Conservation (phyloP, 306 rosid species). For the Erythrophleum fordii region DNA sequence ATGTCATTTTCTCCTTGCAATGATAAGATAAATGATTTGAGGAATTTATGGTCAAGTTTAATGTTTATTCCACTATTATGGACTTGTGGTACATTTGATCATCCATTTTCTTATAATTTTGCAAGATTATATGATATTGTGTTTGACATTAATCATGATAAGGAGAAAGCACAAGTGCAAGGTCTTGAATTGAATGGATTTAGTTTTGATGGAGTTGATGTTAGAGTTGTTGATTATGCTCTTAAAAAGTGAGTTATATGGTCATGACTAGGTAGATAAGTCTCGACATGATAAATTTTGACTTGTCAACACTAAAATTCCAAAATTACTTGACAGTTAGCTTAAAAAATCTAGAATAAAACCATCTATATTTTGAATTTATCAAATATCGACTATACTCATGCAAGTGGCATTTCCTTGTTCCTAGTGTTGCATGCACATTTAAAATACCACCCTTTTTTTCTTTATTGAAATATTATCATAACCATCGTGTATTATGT, state of each 20-base stretch:
- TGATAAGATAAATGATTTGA: neutral
- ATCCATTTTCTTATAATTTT: no score
- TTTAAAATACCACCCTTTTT: no score
- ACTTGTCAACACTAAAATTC: slow-evolving; percentile 12
- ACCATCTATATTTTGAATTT: neutral
- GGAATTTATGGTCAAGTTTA: neutral
- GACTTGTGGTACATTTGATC: no score
- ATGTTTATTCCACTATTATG: neutral
- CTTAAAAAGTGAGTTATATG: slow-evolving; percentile 71
- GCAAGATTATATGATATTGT: no score
- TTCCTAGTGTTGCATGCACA: neutral
- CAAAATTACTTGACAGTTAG: neutral
- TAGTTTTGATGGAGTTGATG: slow-evolving; percentile 93
- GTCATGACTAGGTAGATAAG: slow-evolving; percentile 12
- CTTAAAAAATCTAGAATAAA: neutral
- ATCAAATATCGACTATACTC: neutral
- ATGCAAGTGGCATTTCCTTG: neutral
- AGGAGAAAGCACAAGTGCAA: no score
- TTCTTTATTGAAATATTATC: no score
- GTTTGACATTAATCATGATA: no score
- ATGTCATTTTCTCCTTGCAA: neutral
- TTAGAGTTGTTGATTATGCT: slow-evolving; percentile 82
- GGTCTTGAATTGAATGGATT: no score
- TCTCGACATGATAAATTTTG: slow-evolving; percentile 21
- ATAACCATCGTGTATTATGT: no score